Conservation (phyloP, 176 grass and related monocot genomes). For the Oryza punctata region DNA sequence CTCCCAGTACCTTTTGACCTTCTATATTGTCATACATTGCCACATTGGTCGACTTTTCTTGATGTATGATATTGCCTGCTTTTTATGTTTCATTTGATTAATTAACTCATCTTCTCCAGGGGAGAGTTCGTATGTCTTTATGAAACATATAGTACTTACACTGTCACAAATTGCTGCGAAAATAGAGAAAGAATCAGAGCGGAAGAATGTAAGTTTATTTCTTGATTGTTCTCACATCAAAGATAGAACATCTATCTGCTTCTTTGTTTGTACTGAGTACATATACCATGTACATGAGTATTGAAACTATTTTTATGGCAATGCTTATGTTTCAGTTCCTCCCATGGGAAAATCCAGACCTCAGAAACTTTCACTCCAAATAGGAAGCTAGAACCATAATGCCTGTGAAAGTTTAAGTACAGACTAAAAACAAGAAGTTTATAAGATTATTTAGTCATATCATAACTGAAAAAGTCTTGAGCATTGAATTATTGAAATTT, state of each 20-base stretch:
- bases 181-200: slow-evolving; percentile 50
- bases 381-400: background rate
- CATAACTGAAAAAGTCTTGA: background rate
- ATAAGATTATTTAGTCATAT: slow-evolving; percentile 6
- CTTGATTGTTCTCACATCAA: slow-evolving; percentile 11
- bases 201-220: slow-evolving; percentile 65
- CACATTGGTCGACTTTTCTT: slow-evolving; percentile 19
- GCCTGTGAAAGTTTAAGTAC: background rate
- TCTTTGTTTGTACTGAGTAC: background rate
- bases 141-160: slow-evolving; percentile 85
- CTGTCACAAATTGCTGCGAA: slow-evolving; percentile 47
- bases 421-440: background rate
- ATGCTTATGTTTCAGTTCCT: background rate
- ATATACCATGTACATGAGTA: background rate
- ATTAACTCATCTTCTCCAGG: slow-evolving; percentile 46
- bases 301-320: background rate
- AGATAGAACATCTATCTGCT: background rate
- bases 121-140: slow-evolving; percentile 64
- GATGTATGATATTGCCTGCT: background rate
- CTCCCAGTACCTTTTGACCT: background rate
- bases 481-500: background rate
- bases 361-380: background rate
- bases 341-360: background rate
- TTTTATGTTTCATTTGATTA: slow-evolving; percentile 7
- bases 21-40: background rate